Percentiles rank a stretch among this genome's conserved stretches.
phyloP scores from a whole-genome alignment of 306 rosid genomes.

The Cucumis cinereus region DNA sequence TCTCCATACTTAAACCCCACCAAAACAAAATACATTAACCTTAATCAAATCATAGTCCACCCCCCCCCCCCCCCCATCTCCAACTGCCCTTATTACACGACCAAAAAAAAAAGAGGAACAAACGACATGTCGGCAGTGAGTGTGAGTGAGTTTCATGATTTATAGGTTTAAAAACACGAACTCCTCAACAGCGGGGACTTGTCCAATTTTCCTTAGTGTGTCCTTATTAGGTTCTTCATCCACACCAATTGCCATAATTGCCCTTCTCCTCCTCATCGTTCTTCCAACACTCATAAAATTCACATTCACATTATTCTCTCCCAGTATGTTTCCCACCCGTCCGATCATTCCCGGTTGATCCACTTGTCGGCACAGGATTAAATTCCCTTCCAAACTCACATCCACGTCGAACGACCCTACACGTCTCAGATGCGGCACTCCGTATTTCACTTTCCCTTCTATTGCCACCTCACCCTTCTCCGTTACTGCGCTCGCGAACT shows the following conservation, averaged over 20 bases:
- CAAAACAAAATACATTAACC: not conserved
- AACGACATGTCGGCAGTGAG: not conserved
- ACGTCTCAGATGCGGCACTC: slow-evolving; percentile 50
- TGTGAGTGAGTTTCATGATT: not conserved
- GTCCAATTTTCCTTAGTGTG: slow-evolving; percentile 48
- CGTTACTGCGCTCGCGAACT: slow-evolving; percentile 52
- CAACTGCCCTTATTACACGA: not conserved
- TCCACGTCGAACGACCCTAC: slow-evolving; percentile 66
- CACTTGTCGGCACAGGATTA: slow-evolving; percentile 62
- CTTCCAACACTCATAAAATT: slow-evolving; percentile 94
- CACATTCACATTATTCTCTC: slow-evolving; percentile 58
- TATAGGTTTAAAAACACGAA: slow-evolving; percentile 72
- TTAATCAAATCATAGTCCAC: not conserved
- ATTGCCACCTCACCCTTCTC: slow-evolving; percentile 52
- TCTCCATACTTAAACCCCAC: not conserved
- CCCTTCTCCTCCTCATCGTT: slow-evolving; percentile 40
- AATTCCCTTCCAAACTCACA: slow-evolving; percentile 80
- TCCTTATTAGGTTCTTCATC: slow-evolving; percentile 68
- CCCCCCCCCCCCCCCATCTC: not conserved
- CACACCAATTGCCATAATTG: slow-evolving; percentile 86
- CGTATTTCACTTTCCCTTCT: slow-evolving; percentile 77
- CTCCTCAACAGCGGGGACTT: slow-evolving; percentile 65
- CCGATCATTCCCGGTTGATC: slow-evolving; percentile 98
- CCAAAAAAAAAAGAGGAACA: not conserved
- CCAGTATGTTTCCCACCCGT: slow-evolving; percentile 62